A percentile compares a stretch with the other conserved stretches of the same genome.
Evolutionary conservation across 306 rosid species (phyloP).

Genomic region (Cicer pinnatifidum): DNA sequence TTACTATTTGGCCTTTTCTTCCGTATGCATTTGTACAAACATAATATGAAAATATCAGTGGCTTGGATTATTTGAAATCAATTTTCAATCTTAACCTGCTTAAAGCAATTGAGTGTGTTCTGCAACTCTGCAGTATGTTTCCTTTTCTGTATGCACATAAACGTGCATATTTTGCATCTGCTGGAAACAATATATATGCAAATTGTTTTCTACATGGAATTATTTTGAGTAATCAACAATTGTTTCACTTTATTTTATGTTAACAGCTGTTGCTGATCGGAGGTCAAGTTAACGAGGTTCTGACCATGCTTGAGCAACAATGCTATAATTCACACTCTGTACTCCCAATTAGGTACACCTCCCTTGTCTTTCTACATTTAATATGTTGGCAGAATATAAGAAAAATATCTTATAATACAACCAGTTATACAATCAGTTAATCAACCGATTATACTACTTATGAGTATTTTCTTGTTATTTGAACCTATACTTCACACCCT

Average conservation of each 20-base stretch:
- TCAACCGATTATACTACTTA: too few relatives aligned
- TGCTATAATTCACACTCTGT: conserved; percentile 53
- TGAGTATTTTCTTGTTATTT: too few relatives aligned
- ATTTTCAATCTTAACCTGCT: conserved; percentile 17
- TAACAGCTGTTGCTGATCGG: conserved; percentile 71
- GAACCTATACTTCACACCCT: too few relatives aligned
- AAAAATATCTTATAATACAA: too few relatives aligned
- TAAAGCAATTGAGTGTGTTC: conserved; percentile 13
- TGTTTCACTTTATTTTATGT: conserved; percentile 38
- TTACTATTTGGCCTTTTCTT: conserved; percentile 9
- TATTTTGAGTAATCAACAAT: conserved; percentile 17
- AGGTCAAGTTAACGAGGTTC: conserved; percentile 70
- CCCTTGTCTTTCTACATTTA: conserved; percentile 25
- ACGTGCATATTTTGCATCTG: conserved; percentile 20
- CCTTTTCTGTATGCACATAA: neutral
- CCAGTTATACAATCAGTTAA: too few relatives aligned
- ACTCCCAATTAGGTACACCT: conserved; percentile 65
- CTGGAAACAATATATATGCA: conserved; percentile 15
- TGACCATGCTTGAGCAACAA: conserved; percentile 56
- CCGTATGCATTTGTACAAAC: neutral
- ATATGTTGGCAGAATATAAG: neutral
- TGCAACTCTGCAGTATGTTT: conserved; percentile 1
- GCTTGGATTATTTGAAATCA: conserved; percentile 36
- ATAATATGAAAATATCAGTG: neutral
- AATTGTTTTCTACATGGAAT: conserved; percentile 19